Conservation (phyloP, 1,284 basidiomycete species). For the Cutaneotrichosporon arboriforme region DNA sequence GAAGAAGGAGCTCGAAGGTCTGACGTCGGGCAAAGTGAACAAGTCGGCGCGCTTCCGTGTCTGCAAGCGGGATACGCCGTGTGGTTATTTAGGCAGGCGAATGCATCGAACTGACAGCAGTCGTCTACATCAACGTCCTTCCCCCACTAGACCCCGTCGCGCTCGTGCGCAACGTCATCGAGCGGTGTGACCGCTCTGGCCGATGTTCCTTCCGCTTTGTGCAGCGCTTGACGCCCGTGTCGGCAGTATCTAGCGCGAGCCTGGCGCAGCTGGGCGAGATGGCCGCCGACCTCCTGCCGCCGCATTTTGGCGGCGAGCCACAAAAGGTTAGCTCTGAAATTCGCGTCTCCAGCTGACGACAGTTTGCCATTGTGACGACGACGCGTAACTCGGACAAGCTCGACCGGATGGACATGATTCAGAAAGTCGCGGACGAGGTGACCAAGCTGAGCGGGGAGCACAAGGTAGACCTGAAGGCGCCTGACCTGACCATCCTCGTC, state of each 20-base stretch:
- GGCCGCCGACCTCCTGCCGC: constrained; percentile 14
- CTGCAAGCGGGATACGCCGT: constrained; percentile 23
- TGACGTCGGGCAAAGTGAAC: constrained; percentile 18
- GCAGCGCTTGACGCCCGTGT: constrained; percentile 35
- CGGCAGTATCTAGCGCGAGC: constrained; percentile 21
- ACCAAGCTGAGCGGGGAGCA: constrained; percentile 27
- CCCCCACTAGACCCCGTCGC: constrained; percentile 18
- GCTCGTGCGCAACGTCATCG: constrained; percentile 33
- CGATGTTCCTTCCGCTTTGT: constrained; percentile 36
- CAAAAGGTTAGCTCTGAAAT: constrained; percentile 5
- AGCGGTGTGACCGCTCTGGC: constrained; percentile 30
- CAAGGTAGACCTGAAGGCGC: constrained; percentile 36
- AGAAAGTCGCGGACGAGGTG: constrained; percentile 35
- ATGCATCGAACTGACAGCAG: constrained; percentile 11
- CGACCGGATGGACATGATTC: constrained; percentile 40
- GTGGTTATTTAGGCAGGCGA: constrained; percentile 22
- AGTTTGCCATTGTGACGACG: constrained; percentile 37
- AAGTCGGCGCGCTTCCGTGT: constrained; percentile 37
- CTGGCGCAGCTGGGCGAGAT: constrained; percentile 23
- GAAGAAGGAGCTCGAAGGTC: constrained; percentile 32
- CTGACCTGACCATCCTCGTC: constrained; percentile 36
- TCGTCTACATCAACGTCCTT: constrained; percentile 27
- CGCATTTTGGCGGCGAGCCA: constrained; percentile 7
- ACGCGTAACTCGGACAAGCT: constrained; percentile 33
- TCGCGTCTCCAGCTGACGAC: neutral